These are phyloP conservation scores for Torrubiellomyces zombiae DNA, from an alignment of 2,329 filamentous ascomycete genomes.

Conservation along the genomic window DNA sequence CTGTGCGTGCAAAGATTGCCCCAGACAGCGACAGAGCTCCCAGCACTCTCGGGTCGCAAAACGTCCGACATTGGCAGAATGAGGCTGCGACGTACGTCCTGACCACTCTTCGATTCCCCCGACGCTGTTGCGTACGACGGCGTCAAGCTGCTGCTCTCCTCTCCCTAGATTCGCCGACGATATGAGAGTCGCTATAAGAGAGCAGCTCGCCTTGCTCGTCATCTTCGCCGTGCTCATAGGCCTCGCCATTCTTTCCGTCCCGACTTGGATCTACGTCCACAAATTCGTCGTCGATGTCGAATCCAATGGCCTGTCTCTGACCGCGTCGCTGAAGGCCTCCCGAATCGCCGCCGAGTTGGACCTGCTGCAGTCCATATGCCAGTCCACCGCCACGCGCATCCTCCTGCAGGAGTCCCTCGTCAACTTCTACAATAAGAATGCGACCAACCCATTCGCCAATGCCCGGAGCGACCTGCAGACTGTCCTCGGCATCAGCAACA, in stretches of 20 bases:
- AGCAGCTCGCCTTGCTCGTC: conserved; percentile 72
- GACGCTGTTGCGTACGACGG: too few relatives aligned
- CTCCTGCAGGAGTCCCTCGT: conserved; percentile 37
- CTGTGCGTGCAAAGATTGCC: too few relatives aligned
- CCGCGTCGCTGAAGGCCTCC: conserved; percentile 73
- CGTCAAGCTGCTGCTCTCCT: too few relatives aligned
- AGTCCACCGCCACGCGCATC: conserved; percentile 52
- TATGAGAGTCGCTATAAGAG: conserved; percentile 80
- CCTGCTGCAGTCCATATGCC: conserved; percentile 59
- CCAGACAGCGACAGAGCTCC: too few relatives aligned
- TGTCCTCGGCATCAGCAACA: conserved; percentile 46
- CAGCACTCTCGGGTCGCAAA: too few relatives aligned
- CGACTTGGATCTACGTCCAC: conserved; percentile 48
- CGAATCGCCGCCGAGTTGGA: conserved; percentile 66
- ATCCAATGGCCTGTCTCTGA: conserved; percentile 51
- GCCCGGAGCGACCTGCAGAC: conserved; percentile 51
- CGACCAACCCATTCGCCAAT: conserved; percentile 37
- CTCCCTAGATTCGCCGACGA: too few relatives aligned
- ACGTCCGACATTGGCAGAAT: too few relatives aligned
- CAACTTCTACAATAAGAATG: conserved; percentile 39
- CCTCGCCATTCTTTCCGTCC: conserved; percentile 63
- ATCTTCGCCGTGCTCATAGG: conserved; percentile 57
- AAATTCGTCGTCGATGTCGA: conserved; percentile 34
- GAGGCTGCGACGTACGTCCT: too few relatives aligned
- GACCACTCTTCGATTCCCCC: too few relatives aligned